Evolutionary conservation across 805 yeast genomes (phyloP).

Genomic region (Candida chauliodis): DNA sequence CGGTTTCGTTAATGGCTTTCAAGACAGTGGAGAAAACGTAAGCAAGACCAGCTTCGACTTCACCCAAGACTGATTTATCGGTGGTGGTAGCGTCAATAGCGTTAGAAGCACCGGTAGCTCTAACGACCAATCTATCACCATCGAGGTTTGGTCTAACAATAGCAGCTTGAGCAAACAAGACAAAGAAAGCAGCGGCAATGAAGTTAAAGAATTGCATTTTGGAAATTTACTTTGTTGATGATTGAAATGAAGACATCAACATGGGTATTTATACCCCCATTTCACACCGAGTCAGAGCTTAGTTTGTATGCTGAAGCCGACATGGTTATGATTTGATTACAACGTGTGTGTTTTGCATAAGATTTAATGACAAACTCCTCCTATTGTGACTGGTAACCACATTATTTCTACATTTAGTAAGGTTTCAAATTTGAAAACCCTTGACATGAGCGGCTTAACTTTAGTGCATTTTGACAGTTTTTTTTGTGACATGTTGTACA

Average conservation of each 20-base stretch:
- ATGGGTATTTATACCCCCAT: not conserved
- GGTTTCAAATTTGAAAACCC: too few species aligned
- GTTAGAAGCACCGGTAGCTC: not conserved
- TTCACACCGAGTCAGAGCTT: too few species aligned
- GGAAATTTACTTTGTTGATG: not conserved
- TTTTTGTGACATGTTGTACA: too few species aligned
- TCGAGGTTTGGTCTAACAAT: not conserved
- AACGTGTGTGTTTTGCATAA: too few species aligned
- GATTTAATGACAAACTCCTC: too few species aligned
- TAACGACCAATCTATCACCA: not conserved
- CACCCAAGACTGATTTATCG: not conserved
- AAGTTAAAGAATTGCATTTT: not conserved
- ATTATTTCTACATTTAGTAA: too few species aligned
- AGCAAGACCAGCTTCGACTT: constrained; percentile 1
- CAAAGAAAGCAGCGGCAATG: not conserved
- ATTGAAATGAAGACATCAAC: not conserved
- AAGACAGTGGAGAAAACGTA: not conserved
- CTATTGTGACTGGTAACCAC: too few species aligned
- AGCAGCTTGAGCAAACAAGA: not conserved
- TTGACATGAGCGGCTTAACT: too few species aligned
- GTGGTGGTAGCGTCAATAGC: not conserved
- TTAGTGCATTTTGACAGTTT: too few species aligned
- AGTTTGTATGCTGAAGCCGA: too few species aligned
- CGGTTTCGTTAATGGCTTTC: not conserved
- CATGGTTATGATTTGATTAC: too few species aligned